A percentile compares a stretch with the other conserved stretches of the same genome.
Evolutionary conservation across 1,284 basidiomycete species (phyloP).

Genomic region (Abortiporus biennis): DNA sequence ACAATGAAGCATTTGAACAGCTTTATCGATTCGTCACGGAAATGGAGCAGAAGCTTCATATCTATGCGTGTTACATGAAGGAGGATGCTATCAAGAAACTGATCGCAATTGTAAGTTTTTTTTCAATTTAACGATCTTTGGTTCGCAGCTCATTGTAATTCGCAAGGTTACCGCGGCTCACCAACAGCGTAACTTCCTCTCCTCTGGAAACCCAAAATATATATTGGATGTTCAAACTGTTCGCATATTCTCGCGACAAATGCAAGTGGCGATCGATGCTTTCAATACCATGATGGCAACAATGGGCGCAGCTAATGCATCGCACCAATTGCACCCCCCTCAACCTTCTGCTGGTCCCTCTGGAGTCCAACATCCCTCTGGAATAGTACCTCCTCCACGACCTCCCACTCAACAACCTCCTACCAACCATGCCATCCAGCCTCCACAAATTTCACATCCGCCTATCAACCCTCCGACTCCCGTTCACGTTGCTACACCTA

Average conservation of each 20-base stretch:
- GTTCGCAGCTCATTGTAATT: no score
- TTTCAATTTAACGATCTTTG: no score
- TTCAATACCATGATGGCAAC: no score
- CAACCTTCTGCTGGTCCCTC: no score
- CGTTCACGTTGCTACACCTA: slow-evolving; percentile 2
- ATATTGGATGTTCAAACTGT: slow-evolving; percentile 3
- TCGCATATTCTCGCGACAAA: no score
- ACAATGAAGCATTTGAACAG: slow-evolving; percentile 42
- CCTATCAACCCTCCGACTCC: not conserved
- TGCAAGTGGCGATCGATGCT: no score
- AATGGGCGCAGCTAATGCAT: no score
- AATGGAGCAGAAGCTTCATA: slow-evolving; percentile 42
- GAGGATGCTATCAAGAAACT: slow-evolving; percentile 41
- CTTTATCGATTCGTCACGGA: slow-evolving; percentile 37
- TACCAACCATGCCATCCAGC: not conserved
- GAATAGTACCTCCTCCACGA: not conserved
- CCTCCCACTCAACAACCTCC: slow-evolving; percentile 1
- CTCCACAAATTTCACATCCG: not conserved
- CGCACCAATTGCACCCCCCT: no score
- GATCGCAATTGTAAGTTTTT: slow-evolving; percentile 43
- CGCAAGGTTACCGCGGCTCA: no score
- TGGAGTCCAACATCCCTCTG: not conserved
- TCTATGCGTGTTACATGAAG: slow-evolving; percentile 39
- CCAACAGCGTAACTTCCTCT: no score
- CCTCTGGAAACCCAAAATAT: no score